Evolutionary conservation across 2,329 filamentous ascomycete species (phyloP), one percentile per base, ranked within the genome.

Genomic region (Monosporascus ibericus): DNA sequence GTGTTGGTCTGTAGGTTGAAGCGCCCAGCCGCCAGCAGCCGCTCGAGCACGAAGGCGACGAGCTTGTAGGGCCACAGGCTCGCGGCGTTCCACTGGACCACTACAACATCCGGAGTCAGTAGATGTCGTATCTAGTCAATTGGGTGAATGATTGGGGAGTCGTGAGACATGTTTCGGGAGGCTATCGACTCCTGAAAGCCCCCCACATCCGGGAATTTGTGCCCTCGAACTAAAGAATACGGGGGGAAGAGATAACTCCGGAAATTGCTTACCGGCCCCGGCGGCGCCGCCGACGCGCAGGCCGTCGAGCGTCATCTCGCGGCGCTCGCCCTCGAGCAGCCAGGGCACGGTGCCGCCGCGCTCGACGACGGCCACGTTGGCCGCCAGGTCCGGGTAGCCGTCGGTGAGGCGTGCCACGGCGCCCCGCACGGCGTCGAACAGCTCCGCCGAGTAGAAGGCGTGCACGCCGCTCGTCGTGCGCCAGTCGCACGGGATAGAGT

Each of bases 51-150:
- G 69, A 84, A 86, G 1, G 83, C 75, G 2, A 95, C 84, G 18
- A 95, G 79, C 70, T 94, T 95, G 69, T 95, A 95, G 0, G 90
- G 90, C 87, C 87, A 92, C 46, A 90, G 66, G 59, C 82, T 83
- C 0, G 84, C 87, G 0, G 88, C 88, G 42, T 81, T 72, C 40
- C 73, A 72, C 55, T 86, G 86, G 17, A 86, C 71, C 3, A 90
- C 76, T n/a, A n/a, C n/a, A n/a, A n/a, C n/a, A n/a, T n/a, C n/a
- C n/a, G n/a, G n/a, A n/a, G n/a, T n/a, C n/a, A n/a, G n/a, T n/a
- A n/a, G n/a, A n/a, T n/a, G n/a, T n/a, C n/a, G n/a, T n/a, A n/a
- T n/a, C n/a, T n/a, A n/a, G n/a, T n/a, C n/a, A n/a, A n/a, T n/a
- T n/a, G n/a, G n/a, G n/a, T n/a, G n/a, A n/a, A n/a, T n/a, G n/a